Evolutionary conservation across 768 basidiomycete genomes (phyloP), one percentile per base, ranked within the genome.

Genomic region (Pulveroboletus sp.): DNA sequence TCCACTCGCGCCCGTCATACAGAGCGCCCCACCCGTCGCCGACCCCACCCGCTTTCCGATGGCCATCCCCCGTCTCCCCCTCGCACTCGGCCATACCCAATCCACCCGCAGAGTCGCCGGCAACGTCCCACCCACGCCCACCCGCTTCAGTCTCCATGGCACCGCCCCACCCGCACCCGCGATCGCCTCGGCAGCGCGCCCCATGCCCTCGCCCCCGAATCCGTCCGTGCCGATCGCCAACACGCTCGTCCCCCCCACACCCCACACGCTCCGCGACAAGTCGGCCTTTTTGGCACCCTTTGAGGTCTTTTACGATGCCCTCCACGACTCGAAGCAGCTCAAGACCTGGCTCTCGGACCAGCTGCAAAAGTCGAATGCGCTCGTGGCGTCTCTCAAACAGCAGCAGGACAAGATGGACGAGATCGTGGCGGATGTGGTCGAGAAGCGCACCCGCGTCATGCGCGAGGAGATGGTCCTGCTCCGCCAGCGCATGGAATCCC

Each of bases 221-320:
- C 76, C 78, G 0, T 82, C 80, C 10, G 77, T 89, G 6, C 79
- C 87, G n/a, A 88, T 88, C 45, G 76, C 86, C 6, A 75, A 75
- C 13, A 73, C 76, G 5, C 69, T 84, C 11, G 81, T 85, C 2
- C 87, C 87, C 2, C 81, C 82, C 4, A 87, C 87, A 1, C 84
- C 86, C 4, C 78, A 78, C n/a, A 72, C 77, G 11, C 72, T 87
- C 17, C 81, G 78, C 20, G 84, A 85, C 60, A 89, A 85, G 63
- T 72, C 79, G 1, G 84, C 88, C 17, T 94, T 94, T 66, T 69
- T 94, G 40, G 81, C 85, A 0, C 90, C 88, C 3, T 94, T 93
- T 56, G 87, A 86, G 59, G 66, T 77, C 43, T 93, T 94, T 66
- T 94, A 91, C 62, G 90, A 93, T 50, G 84, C 89, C 4, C 78